Evolutionary conservation across 495 filamentous ascomycete genomes (phyloP).

Genomic region (Podospora bellae-mahoneyi): DNA sequence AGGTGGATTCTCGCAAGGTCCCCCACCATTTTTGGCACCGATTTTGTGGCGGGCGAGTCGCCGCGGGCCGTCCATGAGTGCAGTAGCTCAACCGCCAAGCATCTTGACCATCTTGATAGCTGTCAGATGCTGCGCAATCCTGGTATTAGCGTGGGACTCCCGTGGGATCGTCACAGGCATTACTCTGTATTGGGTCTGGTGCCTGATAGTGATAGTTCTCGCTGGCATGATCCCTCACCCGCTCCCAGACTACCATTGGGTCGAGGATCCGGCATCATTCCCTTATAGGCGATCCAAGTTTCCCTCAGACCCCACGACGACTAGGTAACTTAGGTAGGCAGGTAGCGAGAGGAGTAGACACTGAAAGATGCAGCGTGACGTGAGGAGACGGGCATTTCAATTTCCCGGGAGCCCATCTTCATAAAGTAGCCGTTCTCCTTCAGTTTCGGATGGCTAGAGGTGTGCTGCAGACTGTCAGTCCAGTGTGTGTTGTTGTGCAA

Average conservation of each 20-base stretch:
- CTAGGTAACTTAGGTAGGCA: neutral
- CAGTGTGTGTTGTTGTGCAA: too few species aligned
- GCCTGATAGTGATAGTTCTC: neutral
- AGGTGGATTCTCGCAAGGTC: neutral
- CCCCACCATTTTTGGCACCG: neutral
- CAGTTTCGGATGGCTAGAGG: neutral
- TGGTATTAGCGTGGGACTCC: neutral
- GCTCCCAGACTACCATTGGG: neutral
- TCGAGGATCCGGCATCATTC: neutral
- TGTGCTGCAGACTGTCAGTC: neutral
- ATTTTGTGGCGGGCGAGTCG: neutral
- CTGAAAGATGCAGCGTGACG: neutral
- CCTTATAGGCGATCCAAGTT: neutral
- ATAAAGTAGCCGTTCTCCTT: neutral
- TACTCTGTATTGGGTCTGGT: neutral
- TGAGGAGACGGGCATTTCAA: neutral
- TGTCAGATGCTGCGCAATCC: constrained; percentile 3
- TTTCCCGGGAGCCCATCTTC: neutral
- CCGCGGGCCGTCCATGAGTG: neutral
- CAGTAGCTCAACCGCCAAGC: neutral
- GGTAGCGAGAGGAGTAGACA: neutral
- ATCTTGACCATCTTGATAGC: constrained; percentile 3
- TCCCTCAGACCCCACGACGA: neutral
- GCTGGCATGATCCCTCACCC: neutral
- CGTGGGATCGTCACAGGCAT: constrained; percentile 1